Evolutionary conservation across 1,139 yeast genomes (phyloP), one percentile per base, ranked within the genome.

Genomic region (Pichia sp.): DNA sequence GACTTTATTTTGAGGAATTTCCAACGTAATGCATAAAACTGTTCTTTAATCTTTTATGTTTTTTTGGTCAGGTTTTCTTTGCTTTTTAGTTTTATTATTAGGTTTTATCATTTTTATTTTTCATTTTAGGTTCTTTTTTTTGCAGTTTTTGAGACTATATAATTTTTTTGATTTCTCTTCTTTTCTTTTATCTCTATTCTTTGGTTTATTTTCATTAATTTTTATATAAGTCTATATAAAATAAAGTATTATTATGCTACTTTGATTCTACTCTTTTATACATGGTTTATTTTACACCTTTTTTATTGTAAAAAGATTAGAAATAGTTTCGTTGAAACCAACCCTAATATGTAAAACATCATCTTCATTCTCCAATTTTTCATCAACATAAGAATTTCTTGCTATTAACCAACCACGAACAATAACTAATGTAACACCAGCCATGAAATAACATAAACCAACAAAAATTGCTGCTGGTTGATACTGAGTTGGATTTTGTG

Each of bases 401-500:
- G 72, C 72, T 31, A 70, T 63, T 7, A 76, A 43, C 60, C 71
- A 74, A 0, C 76, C 78, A 50, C 82, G 62, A 36, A 74, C 48
- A 2, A 72, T 27, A 35, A 72, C 55, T 33, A 74, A 53, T 6
- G 57, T 35, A 1, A 62, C 18, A 1, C 72, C 65, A 31, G 75
- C 68, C 2, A 59, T 73, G n/a, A 70, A 42, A 51, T 72, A 76
- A 5, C 74, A 62, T 4, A 62, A 56, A 0, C 82, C 82, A 19
- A 77, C 72, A 55, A 75, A 77, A 4, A 76, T 66, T 0, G 78
- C 63, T 31, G 79, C 74, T 49, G 72, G 52, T 25, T 59, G 55
- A 54, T 76, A 77, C 50, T 69, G 75, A 1, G 61, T 54, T 3
- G 80, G 75, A 20, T 41, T 27, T 3, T 35, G 21, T 9, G 50